Evolutionary conservation across 805 yeast species (phyloP).

Genomic region (Phaffomyces thermotolerans): DNA sequence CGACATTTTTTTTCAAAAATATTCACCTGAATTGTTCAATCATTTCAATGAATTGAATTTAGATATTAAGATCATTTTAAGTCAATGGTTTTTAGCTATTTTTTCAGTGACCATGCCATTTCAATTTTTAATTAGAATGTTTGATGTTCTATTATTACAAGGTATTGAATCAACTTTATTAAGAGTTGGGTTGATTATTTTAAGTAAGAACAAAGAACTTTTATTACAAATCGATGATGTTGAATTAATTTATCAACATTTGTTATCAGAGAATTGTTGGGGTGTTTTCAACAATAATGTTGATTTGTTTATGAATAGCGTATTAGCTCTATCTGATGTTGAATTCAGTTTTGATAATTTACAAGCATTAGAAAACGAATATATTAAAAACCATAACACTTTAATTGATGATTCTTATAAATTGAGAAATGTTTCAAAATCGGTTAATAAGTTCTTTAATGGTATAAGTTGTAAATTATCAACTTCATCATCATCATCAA

Average conservation of each 20-base stretch:
- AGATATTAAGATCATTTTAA: slow-evolving; percentile 42
- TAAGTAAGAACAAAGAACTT: slow-evolving; percentile 39
- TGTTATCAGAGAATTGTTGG: slow-evolving; percentile 36
- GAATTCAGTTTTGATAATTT: slow-evolving; percentile 9
- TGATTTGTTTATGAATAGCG: slow-evolving; percentile 28
- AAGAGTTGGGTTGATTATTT: slow-evolving; percentile 47
- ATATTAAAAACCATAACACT: not conserved
- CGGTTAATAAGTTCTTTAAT: slow-evolving; percentile 6
- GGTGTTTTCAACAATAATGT: slow-evolving; percentile 32
- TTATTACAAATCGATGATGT: slow-evolving; percentile 30
- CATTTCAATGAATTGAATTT: slow-evolving; percentile 36
- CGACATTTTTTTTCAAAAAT: slow-evolving; percentile 31
- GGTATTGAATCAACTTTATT: slow-evolving; percentile 48
- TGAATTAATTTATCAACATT: slow-evolving; percentile 33
- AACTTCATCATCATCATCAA: slow-evolving; percentile 6
- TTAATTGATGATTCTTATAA: not conserved
- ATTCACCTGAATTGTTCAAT: slow-evolving; percentile 33
- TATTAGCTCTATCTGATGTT: slow-evolving; percentile 12
- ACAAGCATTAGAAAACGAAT: slow-evolving; percentile 4
- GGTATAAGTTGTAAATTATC: slow-evolving; percentile 5
- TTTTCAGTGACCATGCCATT: slow-evolving; percentile 55
- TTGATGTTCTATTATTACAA: slow-evolving; percentile 46
- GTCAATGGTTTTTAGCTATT: slow-evolving; percentile 61
- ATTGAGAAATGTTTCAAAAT: slow-evolving; percentile 1
- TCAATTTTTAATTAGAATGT: slow-evolving; percentile 40